Base-by-base conservation (phyloP, 345 rosid species). In the Corymbia maculata region DNA sequence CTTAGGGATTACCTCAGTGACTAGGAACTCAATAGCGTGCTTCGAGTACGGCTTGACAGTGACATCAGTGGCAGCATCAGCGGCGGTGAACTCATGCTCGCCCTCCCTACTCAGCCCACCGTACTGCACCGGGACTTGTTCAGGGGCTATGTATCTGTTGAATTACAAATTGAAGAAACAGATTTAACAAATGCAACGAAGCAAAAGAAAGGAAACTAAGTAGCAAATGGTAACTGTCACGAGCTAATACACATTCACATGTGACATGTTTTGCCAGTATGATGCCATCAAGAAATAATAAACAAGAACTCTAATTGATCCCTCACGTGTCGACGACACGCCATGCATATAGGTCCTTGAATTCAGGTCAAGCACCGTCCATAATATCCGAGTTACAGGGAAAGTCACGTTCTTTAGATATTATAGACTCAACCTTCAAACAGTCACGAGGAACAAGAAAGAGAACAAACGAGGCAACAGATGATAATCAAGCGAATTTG, bases 31-130 rank as follows among this genome's bases (percentile, higher is more conserved):
- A 17, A 94, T 75, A 2, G 91, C 87, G 49, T 94, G 94, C 45
- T 91, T 92, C 16, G 92, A 80, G 24, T 91, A 45, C 47, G 93
- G 89, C 89, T 91, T 94, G 86, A 94, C 80, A 4, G 86, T 52
- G 52, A 90, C 87, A 86, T 92, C 95, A 3, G 88, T 91, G 79
- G 89, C 93, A 55, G 90, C 32, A 51, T 94, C 94, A 2, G 89
- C 86, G 9, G 55, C 64, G 14, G 91, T 87, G 90, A 94, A 94
- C 49, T 94, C 94, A 4, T 88, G 90, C 59, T 92, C 93, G 6
- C 92, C 92, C 64, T 93, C 93, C 57, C 88, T 90, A 89, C 92
- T 92, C 52, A 93, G 88, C 45, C 95, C 95, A n/a, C 95, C 95
- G 14, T 91, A 92, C 49, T 90, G 91, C 24, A 93, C 91, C 5